Conservation (phyloP, 495 filamentous ascomycete genomes). For the Melanomma pulvis-pyrius region DNA sequence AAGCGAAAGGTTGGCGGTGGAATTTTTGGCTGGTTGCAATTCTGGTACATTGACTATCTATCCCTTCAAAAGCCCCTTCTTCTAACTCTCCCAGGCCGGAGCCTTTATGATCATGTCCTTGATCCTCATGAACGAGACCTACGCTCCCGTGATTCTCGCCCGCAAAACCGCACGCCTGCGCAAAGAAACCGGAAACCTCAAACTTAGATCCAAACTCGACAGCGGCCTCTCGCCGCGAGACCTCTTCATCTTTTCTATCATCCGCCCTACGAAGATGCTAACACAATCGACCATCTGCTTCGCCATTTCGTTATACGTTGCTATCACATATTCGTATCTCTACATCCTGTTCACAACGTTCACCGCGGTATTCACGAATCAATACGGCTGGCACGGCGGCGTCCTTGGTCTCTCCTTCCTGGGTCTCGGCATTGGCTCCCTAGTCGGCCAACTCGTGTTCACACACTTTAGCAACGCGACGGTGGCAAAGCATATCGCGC, state of each 20-base stretch:
- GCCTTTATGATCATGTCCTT: constrained; percentile 26
- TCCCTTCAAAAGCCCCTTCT: not conserved
- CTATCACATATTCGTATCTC: constrained; percentile 73
- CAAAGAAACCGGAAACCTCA: constrained; percentile 40
- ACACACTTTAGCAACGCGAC: constrained; percentile 35
- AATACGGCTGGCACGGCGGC: constrained; percentile 51
- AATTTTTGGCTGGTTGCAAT: constrained; percentile 45
- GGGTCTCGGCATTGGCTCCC: constrained; percentile 40
- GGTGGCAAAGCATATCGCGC: constrained; percentile 24
- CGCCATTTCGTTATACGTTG: constrained; percentile 70
- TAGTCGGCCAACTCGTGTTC: constrained; percentile 38
- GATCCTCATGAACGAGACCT: constrained; percentile 41
- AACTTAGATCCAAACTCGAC: constrained; percentile 44
- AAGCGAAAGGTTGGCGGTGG: constrained; percentile 46
- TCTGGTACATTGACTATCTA: constrained; percentile 35
- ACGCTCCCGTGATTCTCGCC: constrained; percentile 39
- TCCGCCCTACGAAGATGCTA: constrained; percentile 57
- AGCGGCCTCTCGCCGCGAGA: constrained; percentile 39
- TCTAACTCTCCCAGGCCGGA: constrained; percentile 31
- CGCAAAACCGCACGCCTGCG: constrained; percentile 40
- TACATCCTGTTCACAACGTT: constrained; percentile 84
- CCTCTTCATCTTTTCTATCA: constrained; percentile 50
- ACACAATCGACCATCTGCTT: constrained; percentile 63
- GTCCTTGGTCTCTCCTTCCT: constrained; percentile 43
- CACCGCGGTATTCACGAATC: constrained; percentile 58